Evolutionary conservation across 1,284 basidiomycete genomes (phyloP), one percentile per base, ranked within the genome.

Genomic region (Cystobasidium slooffiae): DNA sequence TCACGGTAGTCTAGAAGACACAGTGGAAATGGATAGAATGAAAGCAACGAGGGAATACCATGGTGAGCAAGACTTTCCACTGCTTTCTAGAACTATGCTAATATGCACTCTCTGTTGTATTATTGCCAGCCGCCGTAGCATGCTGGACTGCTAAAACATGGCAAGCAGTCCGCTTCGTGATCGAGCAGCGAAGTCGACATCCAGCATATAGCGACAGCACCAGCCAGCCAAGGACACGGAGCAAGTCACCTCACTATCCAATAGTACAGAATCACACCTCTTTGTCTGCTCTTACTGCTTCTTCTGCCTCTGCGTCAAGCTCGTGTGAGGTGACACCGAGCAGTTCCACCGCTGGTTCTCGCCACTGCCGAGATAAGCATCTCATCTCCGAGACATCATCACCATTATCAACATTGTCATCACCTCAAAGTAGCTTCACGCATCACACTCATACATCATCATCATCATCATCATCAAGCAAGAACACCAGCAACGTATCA

Each of bases 111-210:
- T 20, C 16, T 22, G 31, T 10, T 20, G 37, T 49, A 41, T 41
- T 22, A 5, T 37, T 5, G 31, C 3, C 51, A 66, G 64, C 24
- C 51, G 37, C 49, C 64, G 47, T 66, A 10, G 49, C 49, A 7
- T 6, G n/a, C 16, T 66, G 64, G 64, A 66, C 64, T 39, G 41
- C 64, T 1, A 52, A 53, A 52, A 66, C 64, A 37, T 66, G 64
- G 64, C 64, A 66, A 66, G 64, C 64, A 5, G 64, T 66, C 3
- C 43, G 64, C 12, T 66, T 66, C 24, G 64, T 66, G 44, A 66
- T 66, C 37, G 64, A 66, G 51, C 64, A 66, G 31, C 6, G 64
- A 66, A 66, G 64, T 31, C 20, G 49, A 24, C 64, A 66, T 66
- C 64, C 64, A 22, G 64, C 64, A 37, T 66, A 52, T 61, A 37